Percentiles rank a stretch among this genome's conserved stretches.
Conservation (phyloP, 2,329 filamentous ascomycete species). For the Clarireedia hainanense region DNA sequence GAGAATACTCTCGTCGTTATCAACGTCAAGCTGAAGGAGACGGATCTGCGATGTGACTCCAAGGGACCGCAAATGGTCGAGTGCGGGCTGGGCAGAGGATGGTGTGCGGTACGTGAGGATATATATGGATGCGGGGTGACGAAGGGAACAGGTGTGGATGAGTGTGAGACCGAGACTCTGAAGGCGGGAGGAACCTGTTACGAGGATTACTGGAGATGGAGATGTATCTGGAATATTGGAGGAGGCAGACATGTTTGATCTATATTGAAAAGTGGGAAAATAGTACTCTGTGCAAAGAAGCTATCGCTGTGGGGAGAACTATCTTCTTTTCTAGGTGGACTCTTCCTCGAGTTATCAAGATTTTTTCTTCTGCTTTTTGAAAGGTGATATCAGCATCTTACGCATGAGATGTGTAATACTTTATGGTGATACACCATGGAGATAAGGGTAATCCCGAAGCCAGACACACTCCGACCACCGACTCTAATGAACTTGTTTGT, state of each 20-base stretch:
- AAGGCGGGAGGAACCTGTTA: not conserved
- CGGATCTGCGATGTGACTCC: constrained; percentile 20
- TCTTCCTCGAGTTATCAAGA: not conserved
- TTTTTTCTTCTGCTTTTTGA: not conserved
- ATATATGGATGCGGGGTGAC: constrained; percentile 21
- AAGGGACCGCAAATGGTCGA: constrained; percentile 19
- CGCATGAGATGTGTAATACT: not conserved
- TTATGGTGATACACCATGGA: not conserved
- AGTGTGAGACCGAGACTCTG: constrained; percentile 28
- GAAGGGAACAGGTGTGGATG: constrained; percentile 24
- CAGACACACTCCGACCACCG: not conserved
- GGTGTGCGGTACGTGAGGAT: constrained; percentile 27
- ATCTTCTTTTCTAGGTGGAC: not conserved
- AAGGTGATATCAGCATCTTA: not conserved
- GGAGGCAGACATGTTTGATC: not conserved
- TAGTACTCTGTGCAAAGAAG: not conserved
- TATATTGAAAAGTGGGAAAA: not conserved
- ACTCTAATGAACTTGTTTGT: not conserved
- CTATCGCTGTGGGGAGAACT: not conserved
- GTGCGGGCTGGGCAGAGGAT: constrained; percentile 23
- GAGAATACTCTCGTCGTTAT: constrained; percentile 22
- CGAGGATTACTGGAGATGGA: not conserved
- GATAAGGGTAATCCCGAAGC: not conserved
- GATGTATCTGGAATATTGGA: not conserved
- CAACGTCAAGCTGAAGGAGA: constrained; percentile 26